These are phyloP conservation scores for Phytophthora ohioensis DNA, from an alignment of 352 stramenopile species.

Conservation along the genomic window DNA sequence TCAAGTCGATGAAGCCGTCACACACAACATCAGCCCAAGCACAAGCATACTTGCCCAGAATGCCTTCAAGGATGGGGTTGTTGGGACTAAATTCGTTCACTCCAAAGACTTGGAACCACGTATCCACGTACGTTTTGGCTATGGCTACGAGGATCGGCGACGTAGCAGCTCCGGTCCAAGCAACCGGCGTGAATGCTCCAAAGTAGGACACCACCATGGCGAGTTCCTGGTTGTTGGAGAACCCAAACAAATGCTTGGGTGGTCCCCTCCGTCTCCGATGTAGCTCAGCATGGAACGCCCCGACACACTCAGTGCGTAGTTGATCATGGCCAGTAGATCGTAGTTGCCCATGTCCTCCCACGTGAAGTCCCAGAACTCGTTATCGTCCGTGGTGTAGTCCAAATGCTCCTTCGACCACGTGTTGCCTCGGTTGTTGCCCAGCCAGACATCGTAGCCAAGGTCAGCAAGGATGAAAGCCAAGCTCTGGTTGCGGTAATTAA, in stretches of 20 bases:
- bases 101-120: conserved; percentile 44
- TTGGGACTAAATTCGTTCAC: conserved; percentile 50
- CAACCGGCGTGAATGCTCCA: conserved; percentile 55
- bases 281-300: conserved; percentile 45
- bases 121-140: conserved; percentile 50
- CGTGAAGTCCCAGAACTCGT: conserved; percentile 62
- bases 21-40: conserved; percentile 49
- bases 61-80: conserved; percentile 40
- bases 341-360: conserved; percentile 64
- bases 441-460: conserved; percentile 66
- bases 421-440: conserved; percentile 68
- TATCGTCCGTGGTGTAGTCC: conserved; percentile 42
- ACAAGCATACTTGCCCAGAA: conserved; percentile 51
- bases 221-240: conserved; percentile 59
- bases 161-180: conserved; percentile 38
- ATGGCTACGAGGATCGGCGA: conserved; percentile 42
- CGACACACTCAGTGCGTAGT: conserved; percentile 44
- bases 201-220: conserved; percentile 62
- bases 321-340: conserved; percentile 59
- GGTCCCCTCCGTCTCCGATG: conserved; percentile 57
- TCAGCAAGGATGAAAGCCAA: conserved; percentile 60
- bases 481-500: conserved; percentile 61
- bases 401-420: conserved; percentile 58
- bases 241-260: conserved; percentile 58
- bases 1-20: conserved; percentile 52